phyloP scores from a whole-genome alignment of 1,284 basidiomycete genomes.

The Ganoderma sinense region DNA sequence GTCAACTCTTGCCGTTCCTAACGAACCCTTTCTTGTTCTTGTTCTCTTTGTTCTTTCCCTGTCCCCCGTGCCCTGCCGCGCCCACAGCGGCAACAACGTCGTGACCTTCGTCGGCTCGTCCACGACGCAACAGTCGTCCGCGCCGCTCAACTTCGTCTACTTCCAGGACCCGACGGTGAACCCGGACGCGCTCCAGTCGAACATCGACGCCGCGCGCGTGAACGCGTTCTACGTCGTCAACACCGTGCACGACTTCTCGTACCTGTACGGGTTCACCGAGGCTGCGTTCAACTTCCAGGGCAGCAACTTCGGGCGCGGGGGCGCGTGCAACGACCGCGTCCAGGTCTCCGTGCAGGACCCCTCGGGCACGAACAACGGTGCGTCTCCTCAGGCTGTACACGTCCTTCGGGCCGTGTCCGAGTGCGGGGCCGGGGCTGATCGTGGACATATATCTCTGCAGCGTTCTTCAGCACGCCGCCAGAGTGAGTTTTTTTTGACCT shows the following conservation, averaged over 20 bases:
- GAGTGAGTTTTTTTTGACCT: neutral
- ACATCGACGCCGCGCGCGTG: constrained; percentile 54
- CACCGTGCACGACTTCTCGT: constrained; percentile 56
- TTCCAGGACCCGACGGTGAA: constrained; percentile 40
- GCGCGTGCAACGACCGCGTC: constrained; percentile 49
- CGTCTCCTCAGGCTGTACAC: neutral
- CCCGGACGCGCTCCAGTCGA: constrained; percentile 33
- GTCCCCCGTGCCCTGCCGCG: no score
- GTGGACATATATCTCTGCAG: neutral
- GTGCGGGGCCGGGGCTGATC: neutral
- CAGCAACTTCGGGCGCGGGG: constrained; percentile 52
- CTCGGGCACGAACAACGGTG: constrained; percentile 47
- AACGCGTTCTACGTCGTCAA: constrained; percentile 63
- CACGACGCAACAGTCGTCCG: constrained; percentile 41
- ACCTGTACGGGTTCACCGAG: constrained; percentile 48
- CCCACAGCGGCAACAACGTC: constrained; percentile 49
- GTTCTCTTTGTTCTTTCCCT: no score
- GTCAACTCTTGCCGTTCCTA: neutral
- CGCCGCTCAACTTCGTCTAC: constrained; percentile 48
- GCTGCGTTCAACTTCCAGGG: constrained; percentile 55
- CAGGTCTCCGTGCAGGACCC: constrained; percentile 49
- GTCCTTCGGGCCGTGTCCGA: neutral
- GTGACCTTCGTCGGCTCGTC: constrained; percentile 45
- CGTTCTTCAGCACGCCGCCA: constrained; percentile 47
- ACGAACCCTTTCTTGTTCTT: neutral